Evolutionary conservation across 108 stramenopile genomes (phyloP).

Genomic region (Hondaea fermentalgiana): DNA sequence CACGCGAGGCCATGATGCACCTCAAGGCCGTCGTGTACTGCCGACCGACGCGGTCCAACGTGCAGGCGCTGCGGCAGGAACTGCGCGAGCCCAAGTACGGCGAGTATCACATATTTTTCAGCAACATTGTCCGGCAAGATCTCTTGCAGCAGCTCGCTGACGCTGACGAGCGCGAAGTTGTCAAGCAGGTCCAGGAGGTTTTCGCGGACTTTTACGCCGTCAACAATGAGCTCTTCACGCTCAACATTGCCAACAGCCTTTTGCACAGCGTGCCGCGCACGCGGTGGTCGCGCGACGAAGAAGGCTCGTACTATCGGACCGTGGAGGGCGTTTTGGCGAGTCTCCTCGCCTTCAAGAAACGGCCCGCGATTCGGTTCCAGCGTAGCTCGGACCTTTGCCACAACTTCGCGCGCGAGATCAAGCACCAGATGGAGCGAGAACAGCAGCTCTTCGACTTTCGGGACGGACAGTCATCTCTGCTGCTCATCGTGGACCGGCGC

Average conservation of each 20-base stretch:
- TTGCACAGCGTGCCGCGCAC: conserved; percentile 43
- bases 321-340: conserved; percentile 72
- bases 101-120: conserved; percentile 95
- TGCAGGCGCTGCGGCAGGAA: conserved; percentile 67
- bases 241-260: conserved; percentile 71
- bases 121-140: conserved; percentile 60
- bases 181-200: conserved; percentile 86
- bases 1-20: conserved; percentile 52
- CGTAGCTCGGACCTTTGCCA: conserved; percentile 61
- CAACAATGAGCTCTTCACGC: conserved; percentile 79
- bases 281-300: not conserved
- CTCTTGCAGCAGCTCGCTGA: conserved; percentile 75
- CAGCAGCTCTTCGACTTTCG: conserved; percentile 82
- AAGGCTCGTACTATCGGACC: conserved; percentile 68
- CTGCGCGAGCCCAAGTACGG: conserved; percentile 67
- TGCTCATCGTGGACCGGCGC: conserved; percentile 86
- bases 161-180: conserved; percentile 70
- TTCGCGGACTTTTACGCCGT: conserved; percentile 92
- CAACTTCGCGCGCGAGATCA: conserved; percentile 67
- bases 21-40: conserved; percentile 83
- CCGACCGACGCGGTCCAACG: conserved; percentile 76
- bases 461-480: conserved; percentile 5
- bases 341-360: conserved; percentile 73
- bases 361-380: conserved; percentile 83
- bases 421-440: conserved; percentile 66